Evolutionary conservation across 1,284 basidiomycete species (phyloP).

Genomic region (Ustilago loliicola): DNA sequence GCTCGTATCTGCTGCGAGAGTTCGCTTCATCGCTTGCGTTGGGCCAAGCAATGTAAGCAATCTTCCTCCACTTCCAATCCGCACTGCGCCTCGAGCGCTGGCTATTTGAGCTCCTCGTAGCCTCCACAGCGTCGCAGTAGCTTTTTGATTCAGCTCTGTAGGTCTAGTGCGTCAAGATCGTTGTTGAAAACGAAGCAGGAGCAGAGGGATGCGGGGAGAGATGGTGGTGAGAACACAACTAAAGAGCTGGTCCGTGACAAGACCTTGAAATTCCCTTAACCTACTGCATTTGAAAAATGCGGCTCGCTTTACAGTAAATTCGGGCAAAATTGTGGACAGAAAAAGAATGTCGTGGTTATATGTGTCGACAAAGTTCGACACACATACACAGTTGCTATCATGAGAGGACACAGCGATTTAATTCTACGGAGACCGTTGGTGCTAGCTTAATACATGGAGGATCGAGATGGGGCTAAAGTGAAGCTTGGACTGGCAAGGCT

Average conservation of each 20-base stretch:
- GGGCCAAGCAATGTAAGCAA: not conserved
- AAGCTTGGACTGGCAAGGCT: no score
- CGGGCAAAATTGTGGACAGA: not conserved
- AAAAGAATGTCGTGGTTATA: not conserved
- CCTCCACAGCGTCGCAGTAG: conserved; percentile 24
- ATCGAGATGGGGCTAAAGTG: no score
- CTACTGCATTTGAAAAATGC: no score
- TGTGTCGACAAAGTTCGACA: not conserved
- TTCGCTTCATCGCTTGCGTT: conserved; percentile 29
- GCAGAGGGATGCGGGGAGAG: not conserved
- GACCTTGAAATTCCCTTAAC: not conserved
- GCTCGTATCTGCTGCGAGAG: conserved; percentile 1
- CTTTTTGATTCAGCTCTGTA: not conserved
- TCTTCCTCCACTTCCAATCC: not conserved
- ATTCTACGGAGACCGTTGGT: no score
- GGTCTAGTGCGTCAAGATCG: not conserved
- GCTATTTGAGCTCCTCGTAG: not conserved
- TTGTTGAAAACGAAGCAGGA: not conserved
- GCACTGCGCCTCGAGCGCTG: conserved; percentile 18
- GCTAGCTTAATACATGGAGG: no score
- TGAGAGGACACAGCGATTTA: no score
- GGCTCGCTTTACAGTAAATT: not conserved
- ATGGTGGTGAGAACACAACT: not conserved
- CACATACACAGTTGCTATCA: no score
- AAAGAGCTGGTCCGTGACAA: not conserved